Percentiles rank a stretch among this genome's conserved stretches.
phyloP scores from a whole-genome alignment of 2,329 filamentous ascomycete species.

The Grosmannia serpens region DNA sequence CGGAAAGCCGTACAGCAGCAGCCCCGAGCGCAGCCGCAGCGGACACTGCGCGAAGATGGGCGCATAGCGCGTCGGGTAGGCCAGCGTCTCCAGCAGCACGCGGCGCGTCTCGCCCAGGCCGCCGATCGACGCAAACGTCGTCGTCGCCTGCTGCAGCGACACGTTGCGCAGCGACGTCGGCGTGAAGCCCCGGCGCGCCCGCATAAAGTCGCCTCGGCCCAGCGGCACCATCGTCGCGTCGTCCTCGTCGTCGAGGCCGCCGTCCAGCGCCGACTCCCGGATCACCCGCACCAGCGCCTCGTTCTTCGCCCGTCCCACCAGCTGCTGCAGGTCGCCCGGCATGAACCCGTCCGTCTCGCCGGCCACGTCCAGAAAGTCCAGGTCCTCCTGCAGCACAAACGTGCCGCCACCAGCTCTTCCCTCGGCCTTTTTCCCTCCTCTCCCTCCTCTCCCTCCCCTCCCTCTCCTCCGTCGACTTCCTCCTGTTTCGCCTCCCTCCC shows the following conservation, averaged over 20 bases:
- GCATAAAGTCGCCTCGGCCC: slow-evolving; percentile 64
- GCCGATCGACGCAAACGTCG: slow-evolving; percentile 85
- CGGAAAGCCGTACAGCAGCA: slow-evolving; percentile 88
- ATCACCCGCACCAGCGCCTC: slow-evolving; percentile 69
- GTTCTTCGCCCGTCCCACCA: slow-evolving; percentile 79
- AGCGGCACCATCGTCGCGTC: slow-evolving; percentile 48
- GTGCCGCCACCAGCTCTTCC: slow-evolving; percentile 44
- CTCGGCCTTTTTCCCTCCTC: slow-evolving; percentile 5
- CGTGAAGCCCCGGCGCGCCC: slow-evolving; percentile 82
- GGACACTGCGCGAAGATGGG: slow-evolving; percentile 96
- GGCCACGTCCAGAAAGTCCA: slow-evolving; percentile 88
- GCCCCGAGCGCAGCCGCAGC: slow-evolving; percentile 81
- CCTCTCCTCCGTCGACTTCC: background rate
- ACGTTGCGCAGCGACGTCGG: slow-evolving; percentile 92
- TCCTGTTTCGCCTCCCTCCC: slow-evolving; percentile 31
- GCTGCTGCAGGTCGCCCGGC: slow-evolving; percentile 81
- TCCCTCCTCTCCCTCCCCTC: background rate
- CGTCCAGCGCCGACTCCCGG: background rate
- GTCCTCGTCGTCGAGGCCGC: slow-evolving; percentile 31
- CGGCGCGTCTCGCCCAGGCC: slow-evolving; percentile 77
- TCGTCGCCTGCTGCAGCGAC: slow-evolving; percentile 83
- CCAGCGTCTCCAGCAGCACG: slow-evolving; percentile 85
- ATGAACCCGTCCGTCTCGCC: slow-evolving; percentile 96
- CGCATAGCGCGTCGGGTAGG: slow-evolving; percentile 96
- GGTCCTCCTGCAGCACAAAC: slow-evolving; percentile 60